A percentile compares a stretch with the other conserved stretches of the same genome.
phyloP scores from a whole-genome alignment of 805 yeast genomes.

The Ogataea glucozyma region DNA sequence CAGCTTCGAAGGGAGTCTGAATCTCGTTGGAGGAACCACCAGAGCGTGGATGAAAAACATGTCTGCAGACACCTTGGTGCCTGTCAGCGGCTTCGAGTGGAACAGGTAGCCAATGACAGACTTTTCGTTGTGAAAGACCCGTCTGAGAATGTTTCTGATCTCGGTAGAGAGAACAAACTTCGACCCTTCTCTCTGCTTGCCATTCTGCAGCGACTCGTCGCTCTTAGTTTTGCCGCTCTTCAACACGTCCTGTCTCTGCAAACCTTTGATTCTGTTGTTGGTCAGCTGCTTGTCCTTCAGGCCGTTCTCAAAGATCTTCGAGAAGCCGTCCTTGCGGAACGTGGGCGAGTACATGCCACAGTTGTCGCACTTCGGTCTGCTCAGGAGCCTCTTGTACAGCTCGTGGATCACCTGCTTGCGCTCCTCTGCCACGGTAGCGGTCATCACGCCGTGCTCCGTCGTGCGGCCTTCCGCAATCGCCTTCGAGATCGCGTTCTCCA shows the following conservation, averaged over 20 bases:
- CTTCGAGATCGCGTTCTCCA: slow-evolving; percentile 63
- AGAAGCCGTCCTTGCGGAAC: slow-evolving; percentile 91
- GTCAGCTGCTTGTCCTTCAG: slow-evolving; percentile 77
- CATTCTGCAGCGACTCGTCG: slow-evolving; percentile 39
- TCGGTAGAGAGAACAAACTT: slow-evolving; percentile 88
- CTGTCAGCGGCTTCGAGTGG: slow-evolving; percentile 70
- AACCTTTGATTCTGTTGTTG: slow-evolving; percentile 82
- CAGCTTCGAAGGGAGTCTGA: slow-evolving; percentile 92
- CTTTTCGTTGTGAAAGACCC: slow-evolving; percentile 76
- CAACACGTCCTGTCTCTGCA: slow-evolving; percentile 70
- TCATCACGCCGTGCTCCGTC: slow-evolving; percentile 63
- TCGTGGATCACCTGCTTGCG: slow-evolving; percentile 72
- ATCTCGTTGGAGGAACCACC: slow-evolving; percentile 95
- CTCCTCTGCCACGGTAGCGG: slow-evolving; percentile 86
- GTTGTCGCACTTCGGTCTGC: slow-evolving; percentile 89
- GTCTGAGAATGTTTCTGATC: slow-evolving; percentile 72
- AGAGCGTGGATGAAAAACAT: slow-evolving; percentile 86
- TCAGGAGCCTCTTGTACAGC: slow-evolving; percentile 68
- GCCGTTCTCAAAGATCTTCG: slow-evolving; percentile 88
- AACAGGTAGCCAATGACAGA: slow-evolving; percentile 68
- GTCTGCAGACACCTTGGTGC: slow-evolving; percentile 60
- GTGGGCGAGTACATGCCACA: slow-evolving; percentile 95
- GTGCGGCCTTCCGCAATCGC: slow-evolving; percentile 80
- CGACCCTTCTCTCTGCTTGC: slow-evolving; percentile 68
- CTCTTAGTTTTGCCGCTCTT: slow-evolving; percentile 20